Evolutionary conservation across 2,329 filamentous ascomycete genomes (phyloP).

Genomic region (Colletotrichum orchidophilum): DNA sequence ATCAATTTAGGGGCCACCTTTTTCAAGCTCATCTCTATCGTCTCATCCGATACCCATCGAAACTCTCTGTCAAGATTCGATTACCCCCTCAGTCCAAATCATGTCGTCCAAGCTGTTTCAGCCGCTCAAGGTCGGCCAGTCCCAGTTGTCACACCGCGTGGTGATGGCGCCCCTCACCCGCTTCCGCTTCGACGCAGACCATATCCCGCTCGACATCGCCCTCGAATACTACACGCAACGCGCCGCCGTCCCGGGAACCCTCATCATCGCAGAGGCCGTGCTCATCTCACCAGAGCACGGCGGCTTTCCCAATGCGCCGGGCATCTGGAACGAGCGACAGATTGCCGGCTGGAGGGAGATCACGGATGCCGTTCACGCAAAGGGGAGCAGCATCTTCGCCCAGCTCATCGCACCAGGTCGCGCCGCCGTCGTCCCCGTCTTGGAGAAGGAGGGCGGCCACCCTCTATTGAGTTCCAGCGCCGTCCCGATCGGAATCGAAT

Average conservation of each 20-base stretch:
- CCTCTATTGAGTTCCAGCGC: constrained; percentile 40
- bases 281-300: constrained; percentile 47
- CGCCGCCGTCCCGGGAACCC: constrained; percentile 50
- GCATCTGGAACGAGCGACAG: constrained; percentile 64
- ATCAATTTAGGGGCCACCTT: background rate
- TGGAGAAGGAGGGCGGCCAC: constrained; percentile 40
- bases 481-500: constrained; percentile 53
- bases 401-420: constrained; percentile 73
- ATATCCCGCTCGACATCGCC: constrained; percentile 38
- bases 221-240: constrained; percentile 56
- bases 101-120: constrained; percentile 33
- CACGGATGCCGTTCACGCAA: constrained; percentile 70
- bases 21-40: background rate
- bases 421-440: constrained; percentile 48
- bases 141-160: constrained; percentile 37
- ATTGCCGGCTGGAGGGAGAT: constrained; percentile 68
- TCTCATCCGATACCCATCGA: background rate
- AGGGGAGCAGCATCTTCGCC: constrained; percentile 67
- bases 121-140: constrained; percentile 35
- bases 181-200: constrained; percentile 36
- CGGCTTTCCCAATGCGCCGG: constrained; percentile 57
- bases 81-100: background rate
- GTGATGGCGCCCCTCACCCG: constrained; percentile 38
- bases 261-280: constrained; percentile 58
- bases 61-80: background rate